Evolutionary conservation across 805 yeast species (phyloP).

Genomic region (Nakazawaea anatomiae): DNA sequence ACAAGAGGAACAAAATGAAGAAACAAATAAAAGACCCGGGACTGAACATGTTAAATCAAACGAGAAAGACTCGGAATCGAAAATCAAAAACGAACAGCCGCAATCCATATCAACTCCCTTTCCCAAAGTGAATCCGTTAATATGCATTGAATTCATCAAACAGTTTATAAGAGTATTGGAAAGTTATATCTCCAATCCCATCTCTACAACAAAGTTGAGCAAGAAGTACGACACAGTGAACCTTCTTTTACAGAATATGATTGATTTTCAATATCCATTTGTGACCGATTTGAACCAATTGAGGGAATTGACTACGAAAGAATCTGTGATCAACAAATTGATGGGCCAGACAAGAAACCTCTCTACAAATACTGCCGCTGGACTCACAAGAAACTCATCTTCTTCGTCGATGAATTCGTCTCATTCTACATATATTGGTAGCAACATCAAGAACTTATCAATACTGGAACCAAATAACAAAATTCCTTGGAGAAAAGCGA

Average conservation of each 20-base stretch:
- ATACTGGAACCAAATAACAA: slow-evolving; percentile 27
- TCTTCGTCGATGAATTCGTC: slow-evolving; percentile 6
- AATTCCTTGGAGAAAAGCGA: slow-evolving; percentile 75
- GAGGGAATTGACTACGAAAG: slow-evolving; percentile 63
- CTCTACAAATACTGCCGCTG: slow-evolving; percentile 24
- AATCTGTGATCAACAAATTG: slow-evolving; percentile 47
- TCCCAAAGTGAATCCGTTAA: slow-evolving; percentile 32
- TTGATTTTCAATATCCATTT: slow-evolving; percentile 73
- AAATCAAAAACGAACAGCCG: not conserved
- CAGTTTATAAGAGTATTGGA: slow-evolving; percentile 32
- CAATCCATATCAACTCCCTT: slow-evolving; percentile 5
- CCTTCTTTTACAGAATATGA: slow-evolving; percentile 66
- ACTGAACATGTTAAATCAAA: not conserved
- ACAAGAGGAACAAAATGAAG: not conserved
- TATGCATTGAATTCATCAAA: slow-evolving; percentile 35
- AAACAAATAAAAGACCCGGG: not conserved
- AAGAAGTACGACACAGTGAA: slow-evolving; percentile 68
- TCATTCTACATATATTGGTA: not conserved
- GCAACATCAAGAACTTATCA: slow-evolving; percentile 1
- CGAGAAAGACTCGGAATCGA: slow-evolving; percentile 1
- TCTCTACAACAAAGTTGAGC: slow-evolving; percentile 53
- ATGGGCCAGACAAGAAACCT: slow-evolving; percentile 33
- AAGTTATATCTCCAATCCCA: slow-evolving; percentile 40
- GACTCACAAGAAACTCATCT: slow-evolving; percentile 16
- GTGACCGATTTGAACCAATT: slow-evolving; percentile 67